Evolutionary conservation across 306 rosid species (phyloP), one percentile per base, ranked within the genome.

Genomic region (Comarum palustre): DNA sequence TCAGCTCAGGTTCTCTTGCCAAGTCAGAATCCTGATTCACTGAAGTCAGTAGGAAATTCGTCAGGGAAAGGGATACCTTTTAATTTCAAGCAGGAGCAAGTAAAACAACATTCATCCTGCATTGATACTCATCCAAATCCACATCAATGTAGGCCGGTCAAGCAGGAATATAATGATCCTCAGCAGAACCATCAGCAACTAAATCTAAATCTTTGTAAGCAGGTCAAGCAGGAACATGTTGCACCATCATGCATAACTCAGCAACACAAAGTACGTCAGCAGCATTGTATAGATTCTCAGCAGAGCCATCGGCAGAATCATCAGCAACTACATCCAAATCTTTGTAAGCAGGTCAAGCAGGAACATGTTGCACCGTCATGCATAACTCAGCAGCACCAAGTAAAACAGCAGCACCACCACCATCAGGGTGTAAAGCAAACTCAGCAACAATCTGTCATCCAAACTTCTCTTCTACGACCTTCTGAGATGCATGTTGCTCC

Each of bases 221-320:
- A 70, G 50, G 34, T 20, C 32, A 52, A 41, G 65, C 65, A 71
- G 66, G 66, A 54, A 55, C 29, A 8, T 24, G 42, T 16, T 43
- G n/a, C 75, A 24, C 17, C 16, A 0, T 39, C 19, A 36, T 8
- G 24, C 29, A 41, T 55, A 39, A 8, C 34, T 36, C 66, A 22
- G 39, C 63, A 69, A 51, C 42, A 36, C 10, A 43, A 22, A 71
- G 38, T 36, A 15, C 66, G 15, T 43, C 47, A 22, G 22, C 74
- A 51, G 50, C 47, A 70, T 34, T 9, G 20, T 6, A 36, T 51
- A 20, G 74, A 20, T 54, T 4, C 50, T 20, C 51, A 38, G 36
- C 48, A 71, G 65, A 52, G 6, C 61, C 73, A 50, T 48, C 45
- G 52, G 34, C 74, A 70, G 63, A 51, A 20, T 46, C 73, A 51